Conservation (phyloP, 176 grass and related monocot species). For the Dendrocalamus sinicus region DNA sequence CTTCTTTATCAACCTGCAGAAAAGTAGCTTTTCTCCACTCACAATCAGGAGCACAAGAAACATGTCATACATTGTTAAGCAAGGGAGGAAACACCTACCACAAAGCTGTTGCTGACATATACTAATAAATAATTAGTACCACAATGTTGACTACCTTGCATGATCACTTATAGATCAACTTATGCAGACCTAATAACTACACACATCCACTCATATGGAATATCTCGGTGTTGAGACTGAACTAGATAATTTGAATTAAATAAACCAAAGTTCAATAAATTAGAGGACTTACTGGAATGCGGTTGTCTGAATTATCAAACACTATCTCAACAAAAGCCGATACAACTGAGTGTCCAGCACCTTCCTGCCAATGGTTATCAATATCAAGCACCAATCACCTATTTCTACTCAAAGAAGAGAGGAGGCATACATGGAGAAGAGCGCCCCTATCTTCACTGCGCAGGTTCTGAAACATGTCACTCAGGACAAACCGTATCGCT, state of each 20-base stretch:
- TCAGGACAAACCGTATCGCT: conserved; percentile 99
- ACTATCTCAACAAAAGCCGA: conserved; percentile 99
- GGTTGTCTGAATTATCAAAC: conserved; percentile 96
- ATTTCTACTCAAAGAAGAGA: conserved; percentile 50
- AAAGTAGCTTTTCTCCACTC: conserved; percentile 33
- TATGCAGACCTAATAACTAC: not conserved
- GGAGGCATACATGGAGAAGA: conserved; percentile 86
- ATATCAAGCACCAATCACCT: conserved; percentile 41
- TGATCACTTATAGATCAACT: not conserved
- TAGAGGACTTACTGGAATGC: conserved; percentile 87
- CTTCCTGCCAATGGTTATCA: conserved; percentile 72
- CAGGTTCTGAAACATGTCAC: conserved; percentile 93
- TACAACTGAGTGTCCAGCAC: conserved; percentile 94
- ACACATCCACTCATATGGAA: conserved; percentile 19
- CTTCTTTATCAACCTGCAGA: conserved; percentile 88
- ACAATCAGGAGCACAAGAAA: conserved; percentile 22
- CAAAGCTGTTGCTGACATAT: not conserved
- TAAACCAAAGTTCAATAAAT: conserved; percentile 14
- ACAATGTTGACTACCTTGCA: not conserved
- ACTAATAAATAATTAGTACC: conserved; percentile 3
- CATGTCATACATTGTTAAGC: conserved; percentile 17
- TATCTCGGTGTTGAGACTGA: conserved; percentile 16
- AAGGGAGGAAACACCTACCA: conserved; percentile 28
- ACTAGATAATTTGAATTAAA: conserved; percentile 20
- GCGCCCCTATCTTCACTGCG: conserved; percentile 90